A percentile compares a stretch with the other conserved stretches of the same genome.
Conservation (phyloP, 2,329 filamentous ascomycete species). For the Spiromastix sp. region DNA sequence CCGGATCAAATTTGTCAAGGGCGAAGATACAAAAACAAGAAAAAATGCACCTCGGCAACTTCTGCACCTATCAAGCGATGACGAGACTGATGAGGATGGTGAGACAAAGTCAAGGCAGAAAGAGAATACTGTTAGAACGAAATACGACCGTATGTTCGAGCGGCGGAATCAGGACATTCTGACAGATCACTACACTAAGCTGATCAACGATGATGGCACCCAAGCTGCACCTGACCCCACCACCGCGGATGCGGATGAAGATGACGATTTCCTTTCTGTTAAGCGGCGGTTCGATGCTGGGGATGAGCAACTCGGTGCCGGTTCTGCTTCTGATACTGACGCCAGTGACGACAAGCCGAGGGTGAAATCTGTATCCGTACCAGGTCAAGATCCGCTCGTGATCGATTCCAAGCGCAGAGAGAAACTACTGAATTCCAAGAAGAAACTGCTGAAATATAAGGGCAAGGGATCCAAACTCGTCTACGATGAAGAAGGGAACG, state of each 20-base stretch:
- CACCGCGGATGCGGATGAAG: constrained; percentile 49
- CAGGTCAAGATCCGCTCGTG: constrained; percentile 58
- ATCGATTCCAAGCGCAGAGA: constrained; percentile 92
- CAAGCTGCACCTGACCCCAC: constrained; percentile 24
- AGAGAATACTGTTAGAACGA: constrained; percentile 71
- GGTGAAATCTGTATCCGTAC: constrained; percentile 39
- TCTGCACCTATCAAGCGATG: constrained; percentile 51
- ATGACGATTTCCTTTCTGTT: constrained; percentile 75
- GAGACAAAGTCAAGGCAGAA: constrained; percentile 45
- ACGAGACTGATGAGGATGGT: constrained; percentile 37
- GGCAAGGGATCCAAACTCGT: constrained; percentile 75
- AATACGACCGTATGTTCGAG: constrained; percentile 98
- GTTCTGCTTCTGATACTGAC: constrained; percentile 34
- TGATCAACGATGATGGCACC: constrained; percentile 55
- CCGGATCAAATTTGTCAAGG: constrained; percentile 86
- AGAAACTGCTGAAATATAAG: constrained; percentile 84
- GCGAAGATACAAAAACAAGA: constrained; percentile 71
- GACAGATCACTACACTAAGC: constrained; percentile 84
- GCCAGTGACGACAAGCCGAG: constrained; percentile 26
- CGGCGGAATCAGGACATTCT: constrained; percentile 90
- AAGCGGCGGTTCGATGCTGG: constrained; percentile 75
- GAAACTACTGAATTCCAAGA: constrained; percentile 91
- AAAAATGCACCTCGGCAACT: constrained; percentile 74
- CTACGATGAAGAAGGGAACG: constrained; percentile 83
- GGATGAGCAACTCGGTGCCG: constrained; percentile 41